A percentile compares a stretch with the other conserved stretches of the same genome.
phyloP scores from a whole-genome alignment of 2,329 filamentous ascomycete species.

The Cladophialophora bantiana region DNA sequence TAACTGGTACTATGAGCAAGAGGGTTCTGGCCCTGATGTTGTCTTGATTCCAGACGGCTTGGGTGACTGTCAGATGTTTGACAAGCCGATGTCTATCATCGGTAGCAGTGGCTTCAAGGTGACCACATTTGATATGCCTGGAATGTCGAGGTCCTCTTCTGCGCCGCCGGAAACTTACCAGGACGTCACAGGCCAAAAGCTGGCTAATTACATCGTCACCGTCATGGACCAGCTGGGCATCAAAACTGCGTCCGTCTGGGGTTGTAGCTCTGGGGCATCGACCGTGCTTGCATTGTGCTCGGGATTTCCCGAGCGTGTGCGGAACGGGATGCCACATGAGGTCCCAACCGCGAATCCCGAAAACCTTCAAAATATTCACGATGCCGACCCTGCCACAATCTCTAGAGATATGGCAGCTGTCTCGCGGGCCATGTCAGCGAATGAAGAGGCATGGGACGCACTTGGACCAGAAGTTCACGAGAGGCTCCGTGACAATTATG shows the following conservation, averaged over 20 bases:
- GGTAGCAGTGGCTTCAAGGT: slow-evolving; percentile 17
- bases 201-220: slow-evolving; percentile 10
- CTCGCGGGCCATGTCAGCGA: not conserved
- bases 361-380: not conserved
- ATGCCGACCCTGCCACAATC: slow-evolving; percentile 7
- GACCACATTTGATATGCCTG: slow-evolving; percentile 31
- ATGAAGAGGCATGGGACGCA: slow-evolving; percentile 19
- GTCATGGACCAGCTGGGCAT: slow-evolving; percentile 20
- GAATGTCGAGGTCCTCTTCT: slow-evolving; percentile 23
- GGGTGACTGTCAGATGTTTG: slow-evolving; percentile 27
- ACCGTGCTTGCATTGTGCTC: slow-evolving; percentile 16
- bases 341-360: slow-evolving; percentile 1
- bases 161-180: slow-evolving; percentile 23
- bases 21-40: slow-evolving; percentile 23
- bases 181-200: slow-evolving; percentile 21
- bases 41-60: slow-evolving; percentile 27
- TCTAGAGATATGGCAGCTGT: slow-evolving; percentile 11
- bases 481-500: slow-evolving; percentile 18
- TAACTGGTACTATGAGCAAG: slow-evolving; percentile 28
- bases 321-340: slow-evolving; percentile 19
- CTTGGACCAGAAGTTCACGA: slow-evolving; percentile 17
- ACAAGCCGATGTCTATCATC: slow-evolving; percentile 25
- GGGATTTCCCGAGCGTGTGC: slow-evolving; percentile 9
- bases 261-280: slow-evolving; percentile 15
- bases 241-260: slow-evolving; percentile 14